phyloP scores from a whole-genome alignment of 768 basidiomycete species.

The Termitomyces sp. region DNA sequence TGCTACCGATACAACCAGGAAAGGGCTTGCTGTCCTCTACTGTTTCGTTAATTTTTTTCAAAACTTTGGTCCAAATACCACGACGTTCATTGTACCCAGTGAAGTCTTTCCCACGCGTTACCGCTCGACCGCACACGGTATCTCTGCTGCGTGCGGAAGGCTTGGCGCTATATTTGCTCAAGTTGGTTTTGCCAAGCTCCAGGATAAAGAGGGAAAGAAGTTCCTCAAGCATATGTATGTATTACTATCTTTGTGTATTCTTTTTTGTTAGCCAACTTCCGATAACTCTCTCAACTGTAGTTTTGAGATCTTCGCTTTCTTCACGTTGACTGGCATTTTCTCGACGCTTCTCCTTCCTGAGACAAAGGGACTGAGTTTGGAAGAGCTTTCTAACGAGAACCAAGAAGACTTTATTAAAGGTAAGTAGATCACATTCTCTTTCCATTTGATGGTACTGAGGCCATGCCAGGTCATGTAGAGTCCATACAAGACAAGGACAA shows the following conservation, averaged over 20 bases:
- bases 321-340: conserved; percentile 82
- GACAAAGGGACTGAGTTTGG: conserved; percentile 63
- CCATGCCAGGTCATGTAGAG: not conserved
- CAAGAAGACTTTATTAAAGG: conserved; percentile 53
- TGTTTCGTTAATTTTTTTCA: conserved; percentile 88
- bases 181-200: conserved; percentile 65
- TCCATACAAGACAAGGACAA: not conserved
- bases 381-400: conserved; percentile 69
- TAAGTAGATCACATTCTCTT: conserved; percentile 6
- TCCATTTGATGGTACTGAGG: not conserved
- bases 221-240: conserved; percentile 70
- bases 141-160: conserved; percentile 80
- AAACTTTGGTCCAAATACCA: conserved; percentile 81
- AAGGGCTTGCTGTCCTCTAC: conserved; percentile 78
- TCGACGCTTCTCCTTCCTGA: conserved; percentile 79
- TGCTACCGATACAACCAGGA: conserved; percentile 31
- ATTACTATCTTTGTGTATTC: not conserved
- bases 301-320: conserved; percentile 76
- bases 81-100: conserved; percentile 77
- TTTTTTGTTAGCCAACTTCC: not conserved
- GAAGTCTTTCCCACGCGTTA: conserved; percentile 88
- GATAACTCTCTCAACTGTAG: conserved; percentile 25
- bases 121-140: conserved; percentile 80
- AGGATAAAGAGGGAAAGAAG: conserved; percentile 62
- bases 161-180: conserved; percentile 79